Percentiles rank a stretch among this genome's conserved stretches.
phyloP scores from a whole-genome alignment of 2,329 filamentous ascomycete genomes.

The Talaromyces sp. region DNA sequence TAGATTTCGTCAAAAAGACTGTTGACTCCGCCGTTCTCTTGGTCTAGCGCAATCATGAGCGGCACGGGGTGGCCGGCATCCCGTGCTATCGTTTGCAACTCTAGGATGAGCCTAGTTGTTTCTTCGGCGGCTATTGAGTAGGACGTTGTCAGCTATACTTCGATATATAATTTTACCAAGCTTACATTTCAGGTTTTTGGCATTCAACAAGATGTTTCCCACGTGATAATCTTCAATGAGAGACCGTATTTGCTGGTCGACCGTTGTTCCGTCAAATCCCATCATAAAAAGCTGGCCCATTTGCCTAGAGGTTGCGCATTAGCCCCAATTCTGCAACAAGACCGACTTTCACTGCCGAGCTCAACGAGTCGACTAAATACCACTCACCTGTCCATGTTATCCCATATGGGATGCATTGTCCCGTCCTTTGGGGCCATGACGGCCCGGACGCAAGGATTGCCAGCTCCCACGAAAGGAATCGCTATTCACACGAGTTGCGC shows the following conservation, averaged over 20 bases:
- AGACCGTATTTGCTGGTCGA: conserved; percentile 57
- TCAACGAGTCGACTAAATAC: conserved; percentile 5
- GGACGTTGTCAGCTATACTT: not conserved
- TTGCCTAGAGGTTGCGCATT: conserved; percentile 58
- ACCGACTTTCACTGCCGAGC: conserved; percentile 20
- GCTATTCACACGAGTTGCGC: not conserved
- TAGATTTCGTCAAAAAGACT: conserved; percentile 93
- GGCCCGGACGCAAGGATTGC: conserved; percentile 29
- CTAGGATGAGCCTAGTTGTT: conserved; percentile 78
- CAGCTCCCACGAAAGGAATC: conserved; percentile 11
- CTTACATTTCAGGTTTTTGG: conserved; percentile 64
- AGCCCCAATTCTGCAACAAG: conserved; percentile 37
- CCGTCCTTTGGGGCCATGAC: conserved; percentile 36
- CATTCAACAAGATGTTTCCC: conserved; percentile 68
- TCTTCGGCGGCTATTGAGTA: conserved; percentile 73
- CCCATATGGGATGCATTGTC: conserved; percentile 35
- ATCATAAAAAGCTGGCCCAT: conserved; percentile 59
- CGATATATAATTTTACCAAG: not conserved
- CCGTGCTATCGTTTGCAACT: conserved; percentile 86
- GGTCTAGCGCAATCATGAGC: conserved; percentile 83
- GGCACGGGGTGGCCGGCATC: conserved; percentile 86
- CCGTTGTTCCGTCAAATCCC: conserved; percentile 60
- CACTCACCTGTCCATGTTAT: conserved; percentile 35
- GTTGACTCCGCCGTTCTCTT: conserved; percentile 97
- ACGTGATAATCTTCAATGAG: conserved; percentile 67